A percentile compares a stretch with the other conserved stretches of the same genome.
phyloP scores from a whole-genome alignment of 1,284 basidiomycete species.

The Trichosporon sp. region DNA sequence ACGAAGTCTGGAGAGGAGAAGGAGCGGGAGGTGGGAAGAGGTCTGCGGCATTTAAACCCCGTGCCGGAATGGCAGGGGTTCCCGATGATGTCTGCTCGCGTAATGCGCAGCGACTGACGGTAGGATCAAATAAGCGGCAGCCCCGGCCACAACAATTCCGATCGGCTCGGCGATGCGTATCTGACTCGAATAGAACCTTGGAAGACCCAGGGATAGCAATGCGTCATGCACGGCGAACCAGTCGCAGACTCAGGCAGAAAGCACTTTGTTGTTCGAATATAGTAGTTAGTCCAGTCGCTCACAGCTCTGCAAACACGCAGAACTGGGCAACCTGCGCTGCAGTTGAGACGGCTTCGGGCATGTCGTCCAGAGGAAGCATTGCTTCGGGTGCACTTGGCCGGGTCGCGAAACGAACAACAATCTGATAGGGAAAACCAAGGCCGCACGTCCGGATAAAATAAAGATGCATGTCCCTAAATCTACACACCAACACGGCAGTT shows the following conservation, averaged over 20 bases:
- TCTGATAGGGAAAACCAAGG: neutral
- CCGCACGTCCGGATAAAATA: neutral
- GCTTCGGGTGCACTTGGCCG: neutral
- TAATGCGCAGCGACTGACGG: neutral
- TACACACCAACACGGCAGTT: constrained; percentile 80
- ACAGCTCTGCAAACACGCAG: too few relatives aligned
- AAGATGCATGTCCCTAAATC: neutral
- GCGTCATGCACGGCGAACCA: neutral
- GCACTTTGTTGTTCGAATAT: neutral
- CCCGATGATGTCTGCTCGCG: neutral
- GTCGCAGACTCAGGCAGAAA: too few relatives aligned
- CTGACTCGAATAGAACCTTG: neutral
- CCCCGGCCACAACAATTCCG: neutral
- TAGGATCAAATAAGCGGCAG: neutral
- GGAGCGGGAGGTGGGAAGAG: constrained; percentile 5
- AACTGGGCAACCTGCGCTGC: neutral
- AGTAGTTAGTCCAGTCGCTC: too few relatives aligned
- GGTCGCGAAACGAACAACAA: neutral
- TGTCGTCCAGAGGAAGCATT: neutral
- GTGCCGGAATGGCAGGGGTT: neutral
- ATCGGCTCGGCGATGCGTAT: neutral
- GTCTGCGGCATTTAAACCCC: constrained; percentile 3
- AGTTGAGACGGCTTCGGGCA: neutral
- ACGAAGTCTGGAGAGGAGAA: neutral
- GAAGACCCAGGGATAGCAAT: neutral